phyloP scores from a whole-genome alignment of 768 basidiomycete genomes.

The Gelatoporia subvermispora region DNA sequence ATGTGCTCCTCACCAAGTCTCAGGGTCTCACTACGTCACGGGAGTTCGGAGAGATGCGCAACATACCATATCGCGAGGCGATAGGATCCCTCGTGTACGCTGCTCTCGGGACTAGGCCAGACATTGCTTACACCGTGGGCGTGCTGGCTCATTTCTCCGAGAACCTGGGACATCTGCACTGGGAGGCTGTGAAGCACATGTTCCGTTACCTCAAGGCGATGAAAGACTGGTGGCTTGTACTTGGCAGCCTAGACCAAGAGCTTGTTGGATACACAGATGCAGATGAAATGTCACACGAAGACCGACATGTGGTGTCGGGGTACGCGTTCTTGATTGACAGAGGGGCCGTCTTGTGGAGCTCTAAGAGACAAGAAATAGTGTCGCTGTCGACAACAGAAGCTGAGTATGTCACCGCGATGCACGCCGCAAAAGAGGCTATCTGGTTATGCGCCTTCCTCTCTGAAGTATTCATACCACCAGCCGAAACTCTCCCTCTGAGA shows the following conservation, averaged over 20 bases:
- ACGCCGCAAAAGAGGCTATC: no score
- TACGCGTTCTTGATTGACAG: constrained; percentile 28
- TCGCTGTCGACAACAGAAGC: no score
- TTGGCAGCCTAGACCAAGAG: no score
- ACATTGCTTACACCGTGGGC: constrained; percentile 22
- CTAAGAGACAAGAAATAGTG: constrained; percentile 33
- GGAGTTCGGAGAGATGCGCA: constrained; percentile 1
- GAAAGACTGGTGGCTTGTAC: no score
- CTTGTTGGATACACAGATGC: no score
- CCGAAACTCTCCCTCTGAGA: constrained; percentile 3
- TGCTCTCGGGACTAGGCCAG: constrained; percentile 22
- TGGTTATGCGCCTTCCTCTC: constrained; percentile 24
- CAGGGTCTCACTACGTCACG: constrained; percentile 4
- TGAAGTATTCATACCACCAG: constrained; percentile 1
- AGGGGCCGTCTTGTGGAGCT: constrained; percentile 36
- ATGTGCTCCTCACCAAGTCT: background rate
- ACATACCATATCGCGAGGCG: constrained; percentile 11
- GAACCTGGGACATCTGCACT: constrained; percentile 17
- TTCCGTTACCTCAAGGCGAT: no score
- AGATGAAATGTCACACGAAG: no score
- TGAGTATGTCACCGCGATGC: no score
- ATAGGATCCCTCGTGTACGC: constrained; percentile 28
- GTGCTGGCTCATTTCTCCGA: constrained; percentile 15
- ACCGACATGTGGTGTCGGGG: constrained; percentile 27
- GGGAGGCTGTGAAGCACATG: constrained; percentile 18